phyloP scores from a whole-genome alignment of 1,284 basidiomycete species.

The Cutaneotrichosporon spelunceum region DNA sequence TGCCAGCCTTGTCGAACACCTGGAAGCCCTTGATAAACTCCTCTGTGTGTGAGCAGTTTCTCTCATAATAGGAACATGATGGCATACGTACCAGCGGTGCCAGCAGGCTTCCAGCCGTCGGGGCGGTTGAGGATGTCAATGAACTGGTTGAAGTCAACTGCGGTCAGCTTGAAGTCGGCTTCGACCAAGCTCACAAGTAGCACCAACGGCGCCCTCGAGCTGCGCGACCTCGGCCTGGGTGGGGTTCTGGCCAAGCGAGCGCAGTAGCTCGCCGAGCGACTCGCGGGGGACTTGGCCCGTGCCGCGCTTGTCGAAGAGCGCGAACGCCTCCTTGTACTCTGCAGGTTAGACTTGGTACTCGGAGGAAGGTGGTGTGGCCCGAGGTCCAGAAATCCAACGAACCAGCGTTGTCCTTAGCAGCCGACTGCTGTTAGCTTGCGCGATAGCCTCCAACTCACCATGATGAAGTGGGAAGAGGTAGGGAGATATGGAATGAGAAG shows the following conservation, averaged over 20 bases:
- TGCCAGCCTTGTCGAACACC: constrained; percentile 97
- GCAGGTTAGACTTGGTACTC: background rate
- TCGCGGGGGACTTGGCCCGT: constrained; percentile 83
- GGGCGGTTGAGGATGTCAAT: constrained; percentile 87
- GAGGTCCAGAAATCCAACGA: background rate
- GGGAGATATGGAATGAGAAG: background rate
- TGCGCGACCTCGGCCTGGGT: constrained; percentile 92
- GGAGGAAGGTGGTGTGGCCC: background rate
- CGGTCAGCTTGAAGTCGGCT: background rate
- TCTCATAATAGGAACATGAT: background rate
- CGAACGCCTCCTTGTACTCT: constrained; percentile 97
- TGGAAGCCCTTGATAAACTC: constrained; percentile 99
- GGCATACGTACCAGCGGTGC: constrained; percentile 68
- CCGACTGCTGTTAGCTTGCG: constrained; percentile 19
- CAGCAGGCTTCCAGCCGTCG: constrained; percentile 94
- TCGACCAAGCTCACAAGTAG: constrained; percentile 31
- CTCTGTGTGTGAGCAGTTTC: constrained; percentile 58
- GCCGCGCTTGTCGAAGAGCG: constrained; percentile 95
- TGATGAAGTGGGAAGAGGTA: constrained; percentile 1
- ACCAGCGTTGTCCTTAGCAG: constrained; percentile 27
- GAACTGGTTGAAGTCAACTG: constrained; percentile 88
- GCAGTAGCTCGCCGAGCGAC: constrained; percentile 87
- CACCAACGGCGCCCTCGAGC: constrained; percentile 63
- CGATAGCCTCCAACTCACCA: background rate
- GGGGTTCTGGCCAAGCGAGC: constrained; percentile 93